These are phyloP conservation scores for Aspergillus sparsus DNA, from an alignment of 495 filamentous ascomycete genomes.

Conservation along the genomic window DNA sequence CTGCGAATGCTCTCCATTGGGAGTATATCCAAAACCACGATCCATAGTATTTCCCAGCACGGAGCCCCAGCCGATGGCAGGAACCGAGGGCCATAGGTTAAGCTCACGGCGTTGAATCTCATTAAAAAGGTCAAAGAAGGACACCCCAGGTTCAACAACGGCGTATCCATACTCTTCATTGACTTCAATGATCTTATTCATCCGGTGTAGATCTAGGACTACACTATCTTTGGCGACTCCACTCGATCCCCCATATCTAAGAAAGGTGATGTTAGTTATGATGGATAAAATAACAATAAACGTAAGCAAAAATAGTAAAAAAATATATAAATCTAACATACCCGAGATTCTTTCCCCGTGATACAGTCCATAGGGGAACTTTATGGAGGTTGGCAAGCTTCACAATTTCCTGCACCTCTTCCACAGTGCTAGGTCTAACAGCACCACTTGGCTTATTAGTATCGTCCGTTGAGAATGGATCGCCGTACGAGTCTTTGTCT, in stretches of 20 bases:
- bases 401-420: slow-evolving; percentile 51
- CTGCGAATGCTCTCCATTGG: slow-evolving; percentile 48
- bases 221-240: slow-evolving; percentile 55
- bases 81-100: slow-evolving; percentile 39
- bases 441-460: slow-evolving; percentile 19
- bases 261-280: background rate
- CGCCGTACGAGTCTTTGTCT: slow-evolving; percentile 8
- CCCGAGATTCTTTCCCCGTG: slow-evolving; percentile 42
- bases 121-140: slow-evolving; percentile 55
- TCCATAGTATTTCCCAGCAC: slow-evolving; percentile 60
- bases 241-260: slow-evolving; percentile 60
- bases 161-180: slow-evolving; percentile 53
- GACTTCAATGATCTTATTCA: slow-evolving; percentile 58
- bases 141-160: slow-evolving; percentile 61
- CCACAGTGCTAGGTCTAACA: slow-evolving; percentile 45
- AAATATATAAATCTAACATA: too few relatives aligned
- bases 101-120: slow-evolving; percentile 39
- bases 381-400: slow-evolving; percentile 47
- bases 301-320: too few relatives aligned
- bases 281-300: too few relatives aligned
- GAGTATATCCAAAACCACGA: slow-evolving; percentile 59
- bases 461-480: background rate
- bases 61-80: slow-evolving; percentile 59
- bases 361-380: slow-evolving; percentile 57
- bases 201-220: slow-evolving; percentile 53